Conservation (phyloP, 148 eudicot genomes). For the Chenopodium quinoa region DNA sequence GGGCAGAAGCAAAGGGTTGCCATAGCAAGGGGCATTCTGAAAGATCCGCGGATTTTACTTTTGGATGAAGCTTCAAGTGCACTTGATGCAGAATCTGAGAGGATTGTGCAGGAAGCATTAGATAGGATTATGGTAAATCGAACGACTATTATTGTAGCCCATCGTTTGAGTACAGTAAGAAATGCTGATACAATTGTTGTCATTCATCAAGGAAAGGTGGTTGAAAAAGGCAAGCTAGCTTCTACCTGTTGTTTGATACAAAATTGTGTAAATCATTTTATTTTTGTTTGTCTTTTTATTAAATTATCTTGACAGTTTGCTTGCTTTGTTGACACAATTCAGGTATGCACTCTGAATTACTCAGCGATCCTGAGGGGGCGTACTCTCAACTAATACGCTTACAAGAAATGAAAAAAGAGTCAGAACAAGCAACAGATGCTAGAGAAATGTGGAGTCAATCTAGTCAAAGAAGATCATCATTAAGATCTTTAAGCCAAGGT, state of each 20-base stretch:
- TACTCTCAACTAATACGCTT: conserved; percentile 71
- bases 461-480: conserved; percentile 44
- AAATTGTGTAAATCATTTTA: not conserved
- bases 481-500: conserved; percentile 46
- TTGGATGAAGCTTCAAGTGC: conserved; percentile 95
- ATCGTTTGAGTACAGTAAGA: conserved; percentile 72
- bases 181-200: conserved; percentile 81
- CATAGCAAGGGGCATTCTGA: conserved; percentile 77
- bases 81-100: conserved; percentile 86
- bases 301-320: not conserved
- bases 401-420: conserved; percentile 53
- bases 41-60: conserved; percentile 74
- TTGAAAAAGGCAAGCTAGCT: conserved; percentile 57
- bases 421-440: conserved; percentile 14
- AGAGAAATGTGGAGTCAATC: conserved; percentile 37
- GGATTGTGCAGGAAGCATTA: conserved; percentile 73
- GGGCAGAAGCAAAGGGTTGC: conserved; percentile 90
- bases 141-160: conserved; percentile 78
- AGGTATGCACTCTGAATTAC: conserved; percentile 65
- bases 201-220: conserved; percentile 63
- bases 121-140: conserved; percentile 70
- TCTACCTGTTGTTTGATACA: not conserved
- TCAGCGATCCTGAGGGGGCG: conserved; percentile 74
- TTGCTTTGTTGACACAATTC: not conserved
- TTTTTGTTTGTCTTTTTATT: not conserved